A percentile compares a stretch with the other conserved stretches of the same genome.
These are phyloP conservation scores for Dactylellina sp. DNA, from an alignment of 2,329 filamentous ascomycete genomes.

Conservation along the genomic window DNA sequence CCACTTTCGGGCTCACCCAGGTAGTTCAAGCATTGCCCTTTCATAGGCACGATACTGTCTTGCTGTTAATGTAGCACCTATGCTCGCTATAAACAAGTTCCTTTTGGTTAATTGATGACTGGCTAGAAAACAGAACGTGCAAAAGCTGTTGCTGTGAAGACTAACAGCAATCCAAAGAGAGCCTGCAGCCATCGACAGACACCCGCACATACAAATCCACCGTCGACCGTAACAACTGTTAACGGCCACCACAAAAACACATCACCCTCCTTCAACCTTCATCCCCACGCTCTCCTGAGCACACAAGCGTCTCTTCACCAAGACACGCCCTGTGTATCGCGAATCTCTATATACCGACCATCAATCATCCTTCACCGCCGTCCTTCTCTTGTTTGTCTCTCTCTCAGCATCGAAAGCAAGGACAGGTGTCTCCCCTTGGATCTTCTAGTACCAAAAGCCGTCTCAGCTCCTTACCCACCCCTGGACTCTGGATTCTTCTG, in stretches of 20 bases:
- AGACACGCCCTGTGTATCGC: neutral
- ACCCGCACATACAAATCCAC: too few relatives aligned
- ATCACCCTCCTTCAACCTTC: constrained; percentile 9
- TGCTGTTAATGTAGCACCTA: too few relatives aligned
- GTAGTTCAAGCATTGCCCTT: too few relatives aligned
- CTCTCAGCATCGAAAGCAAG: constrained; percentile 11
- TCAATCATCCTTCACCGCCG: neutral
- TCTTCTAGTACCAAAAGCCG: constrained; percentile 2
- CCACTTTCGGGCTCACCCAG: too few relatives aligned
- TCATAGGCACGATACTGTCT: too few relatives aligned
- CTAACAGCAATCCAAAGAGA: constrained; percentile 5
- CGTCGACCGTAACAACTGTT: constrained; percentile 17
- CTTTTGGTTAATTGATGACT: neutral
- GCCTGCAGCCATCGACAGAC: constrained; percentile 10
- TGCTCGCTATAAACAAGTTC: too few relatives aligned
- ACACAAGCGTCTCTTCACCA: constrained; percentile 1
- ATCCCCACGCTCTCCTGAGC: constrained; percentile 13
- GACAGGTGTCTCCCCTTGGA: neutral
- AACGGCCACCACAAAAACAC: constrained; percentile 10
- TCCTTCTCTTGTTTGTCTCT: neutral
- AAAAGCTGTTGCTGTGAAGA: constrained; percentile 10
- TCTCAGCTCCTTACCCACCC: neutral
- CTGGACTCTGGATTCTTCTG: constrained; percentile 12
- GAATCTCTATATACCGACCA: too few relatives aligned
- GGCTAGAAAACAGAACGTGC: too few relatives aligned